Evolutionary conservation across 108 stramenopile genomes (phyloP).

Genomic region (Pseudonitzschia multistriata): DNA sequence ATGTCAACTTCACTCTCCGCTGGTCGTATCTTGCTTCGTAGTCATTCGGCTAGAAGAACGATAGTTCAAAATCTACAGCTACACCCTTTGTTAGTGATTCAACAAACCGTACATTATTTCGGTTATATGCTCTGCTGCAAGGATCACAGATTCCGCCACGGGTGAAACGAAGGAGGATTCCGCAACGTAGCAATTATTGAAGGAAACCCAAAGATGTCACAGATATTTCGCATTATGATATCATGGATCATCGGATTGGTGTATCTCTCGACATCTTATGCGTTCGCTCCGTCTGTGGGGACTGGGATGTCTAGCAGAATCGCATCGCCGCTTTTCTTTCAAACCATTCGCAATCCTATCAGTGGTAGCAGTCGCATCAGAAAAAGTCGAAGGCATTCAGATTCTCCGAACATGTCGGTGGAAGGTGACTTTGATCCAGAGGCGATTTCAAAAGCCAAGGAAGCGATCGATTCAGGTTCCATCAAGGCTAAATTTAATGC

Average conservation of each 20-base stretch:
- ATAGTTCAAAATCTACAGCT: no score
- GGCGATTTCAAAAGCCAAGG: conserved; percentile 50
- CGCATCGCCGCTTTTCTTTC: neutral
- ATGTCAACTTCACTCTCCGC: no score
- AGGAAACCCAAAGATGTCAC: neutral
- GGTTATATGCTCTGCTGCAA: no score
- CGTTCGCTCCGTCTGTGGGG: neutral
- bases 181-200: no score
- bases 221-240: neutral
- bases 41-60: no score
- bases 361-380: neutral
- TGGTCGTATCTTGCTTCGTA: no score
- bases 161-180: neutral
- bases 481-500: conserved; percentile 74
- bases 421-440: conserved; percentile 90
- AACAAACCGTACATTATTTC: no score
- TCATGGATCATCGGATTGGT: neutral
- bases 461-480: conserved; percentile 60
- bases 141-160: no score
- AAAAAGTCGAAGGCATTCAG: neutral
- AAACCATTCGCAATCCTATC: neutral
- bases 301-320: neutral
- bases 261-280: neutral
- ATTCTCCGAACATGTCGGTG: conserved; percentile 45
- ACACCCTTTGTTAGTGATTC: no score